phyloP scores from a whole-genome alignment of 257 asterid species.

The Fraxinus quadrangulata region DNA sequence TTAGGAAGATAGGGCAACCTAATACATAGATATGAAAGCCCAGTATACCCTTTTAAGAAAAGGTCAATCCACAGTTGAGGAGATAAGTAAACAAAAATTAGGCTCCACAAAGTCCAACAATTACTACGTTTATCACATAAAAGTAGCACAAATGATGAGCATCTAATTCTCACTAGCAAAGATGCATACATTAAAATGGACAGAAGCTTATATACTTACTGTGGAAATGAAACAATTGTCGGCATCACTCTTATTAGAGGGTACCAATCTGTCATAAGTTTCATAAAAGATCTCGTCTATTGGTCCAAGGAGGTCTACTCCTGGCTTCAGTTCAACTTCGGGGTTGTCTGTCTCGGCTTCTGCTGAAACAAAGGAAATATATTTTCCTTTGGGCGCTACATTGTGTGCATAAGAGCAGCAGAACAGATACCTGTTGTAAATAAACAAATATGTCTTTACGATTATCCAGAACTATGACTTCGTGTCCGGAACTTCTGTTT shows the following conservation, averaged over 20 bases:
- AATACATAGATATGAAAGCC: not conserved
- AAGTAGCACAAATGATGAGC: not conserved
- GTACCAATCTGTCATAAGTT: conserved; percentile 75
- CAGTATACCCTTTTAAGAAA: not conserved
- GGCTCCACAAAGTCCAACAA: not conserved
- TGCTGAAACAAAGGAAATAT: conserved; percentile 77
- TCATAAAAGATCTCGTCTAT: conserved; percentile 92
- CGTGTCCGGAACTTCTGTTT: not conserved
- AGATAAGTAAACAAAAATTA: not conserved
- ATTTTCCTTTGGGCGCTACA: conserved; percentile 92
- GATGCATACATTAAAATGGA: not conserved
- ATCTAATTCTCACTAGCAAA: not conserved
- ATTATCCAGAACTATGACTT: not conserved
- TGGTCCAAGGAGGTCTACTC: conserved; percentile 85
- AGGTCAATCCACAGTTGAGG: not conserved
- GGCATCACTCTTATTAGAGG: conserved; percentile 48
- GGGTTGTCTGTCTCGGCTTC: conserved; percentile 94
- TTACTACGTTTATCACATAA: not conserved
- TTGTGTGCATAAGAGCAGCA: conserved; percentile 95
- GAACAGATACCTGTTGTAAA: conserved; percentile 74
- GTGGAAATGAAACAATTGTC: conserved; percentile 75
- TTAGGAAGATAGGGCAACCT: not conserved
- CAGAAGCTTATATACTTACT: conserved; percentile 38
- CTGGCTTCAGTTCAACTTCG: conserved; percentile 85
- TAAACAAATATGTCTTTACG: not conserved